Base-by-base conservation (phyloP, 2,329 filamentous ascomycete species). In the Monilinia laxa region DNA sequence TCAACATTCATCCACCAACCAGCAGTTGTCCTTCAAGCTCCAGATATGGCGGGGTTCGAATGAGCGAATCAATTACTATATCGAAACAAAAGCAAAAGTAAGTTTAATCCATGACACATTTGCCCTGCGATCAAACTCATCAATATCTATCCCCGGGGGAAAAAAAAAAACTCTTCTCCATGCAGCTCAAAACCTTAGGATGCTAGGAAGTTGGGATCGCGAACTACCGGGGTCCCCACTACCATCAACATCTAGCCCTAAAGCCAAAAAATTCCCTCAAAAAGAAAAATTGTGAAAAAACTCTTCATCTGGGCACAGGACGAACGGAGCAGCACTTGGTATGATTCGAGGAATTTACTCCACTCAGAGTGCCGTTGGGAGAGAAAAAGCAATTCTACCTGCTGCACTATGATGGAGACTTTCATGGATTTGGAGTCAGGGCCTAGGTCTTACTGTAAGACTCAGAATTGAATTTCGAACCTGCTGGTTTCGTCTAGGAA, bases 111-210 rank as follows among this genome's bases (percentile, higher is more conserved):
- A 49, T 23, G 45, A 62, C 28, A 62, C 28, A 62, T 51, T 31
- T 2, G 12, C 58, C 45, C 45, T 31, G 35, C 45, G 25, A 10
- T 12, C 12, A 49, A 59, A 23, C 12, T 20, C 57, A 59, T 31
- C 45, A 49, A 51, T 38, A 51, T 51, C 4, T n/a, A 14, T 35
- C 31, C 53, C 28, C 28, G 59, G n/a, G n/a, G n/a, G n/a, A n/a
- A 28, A 28, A 62, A 54, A 62, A 62, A 62, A 62, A 18, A 40
- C 47, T 42, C 47, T 14, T 51, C 45, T 25, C 10, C 28, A 51
- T 51, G 57, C 57, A 59, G 57, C 42, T 59, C 31, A 23, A n/a
- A 49, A 31, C 42, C 12, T 28, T 59, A 47, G 18, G 18, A 20
- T 20, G 45, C 9, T 47, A 16, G 7, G 49, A 38, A 23, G 28